These are phyloP conservation scores for Iberis pinnata DNA, from an alignment of 345 rosid genomes.

Conservation along the genomic window DNA sequence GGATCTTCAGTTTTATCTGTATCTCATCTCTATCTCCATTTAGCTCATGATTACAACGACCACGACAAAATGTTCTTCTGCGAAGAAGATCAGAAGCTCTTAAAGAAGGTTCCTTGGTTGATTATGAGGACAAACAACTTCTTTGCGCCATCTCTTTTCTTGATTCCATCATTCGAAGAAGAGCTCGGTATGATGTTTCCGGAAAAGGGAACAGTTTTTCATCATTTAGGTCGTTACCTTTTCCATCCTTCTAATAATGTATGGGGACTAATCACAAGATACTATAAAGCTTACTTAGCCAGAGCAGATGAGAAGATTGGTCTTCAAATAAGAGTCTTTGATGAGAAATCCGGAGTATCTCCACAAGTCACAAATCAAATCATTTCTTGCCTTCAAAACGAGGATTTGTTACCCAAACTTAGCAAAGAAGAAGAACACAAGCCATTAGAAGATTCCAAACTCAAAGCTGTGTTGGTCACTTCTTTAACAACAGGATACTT, in stretches of 20 bases:
- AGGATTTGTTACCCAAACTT: constrained; percentile 45
- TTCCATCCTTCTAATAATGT: constrained; percentile 59
- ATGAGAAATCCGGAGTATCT: constrained; percentile 39
- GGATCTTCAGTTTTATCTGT: constrained; percentile 24
- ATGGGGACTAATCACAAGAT: constrained; percentile 67
- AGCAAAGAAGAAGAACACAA: constrained; percentile 19
- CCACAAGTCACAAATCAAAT: constrained; percentile 48
- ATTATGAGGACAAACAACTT: constrained; percentile 58
- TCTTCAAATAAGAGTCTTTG: constrained; percentile 58
- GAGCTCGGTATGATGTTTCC: constrained; percentile 47
- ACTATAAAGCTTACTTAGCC: constrained; percentile 50
- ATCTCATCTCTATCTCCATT: constrained; percentile 48
- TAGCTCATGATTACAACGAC: constrained; percentile 52
- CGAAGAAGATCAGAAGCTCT: constrained; percentile 38
- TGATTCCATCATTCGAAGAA: constrained; percentile 42
- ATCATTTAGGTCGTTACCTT: constrained; percentile 59
- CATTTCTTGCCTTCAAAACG: constrained; percentile 40
- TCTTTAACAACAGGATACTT: constrained; percentile 51
- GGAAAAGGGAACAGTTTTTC: constrained; percentile 48
- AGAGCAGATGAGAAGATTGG: constrained; percentile 63
- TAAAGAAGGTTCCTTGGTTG: constrained; percentile 57
- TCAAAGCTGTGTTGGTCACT: constrained; percentile 51
- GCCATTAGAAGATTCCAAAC: constrained; percentile 26
- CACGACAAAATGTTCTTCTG: constrained; percentile 69
- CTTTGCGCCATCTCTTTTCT: constrained; percentile 62